Percentiles rank a stretch among this genome's conserved stretches.
phyloP scores from a whole-genome alignment of 805 yeast species.

The Kurtzmaniella cleridarum region DNA sequence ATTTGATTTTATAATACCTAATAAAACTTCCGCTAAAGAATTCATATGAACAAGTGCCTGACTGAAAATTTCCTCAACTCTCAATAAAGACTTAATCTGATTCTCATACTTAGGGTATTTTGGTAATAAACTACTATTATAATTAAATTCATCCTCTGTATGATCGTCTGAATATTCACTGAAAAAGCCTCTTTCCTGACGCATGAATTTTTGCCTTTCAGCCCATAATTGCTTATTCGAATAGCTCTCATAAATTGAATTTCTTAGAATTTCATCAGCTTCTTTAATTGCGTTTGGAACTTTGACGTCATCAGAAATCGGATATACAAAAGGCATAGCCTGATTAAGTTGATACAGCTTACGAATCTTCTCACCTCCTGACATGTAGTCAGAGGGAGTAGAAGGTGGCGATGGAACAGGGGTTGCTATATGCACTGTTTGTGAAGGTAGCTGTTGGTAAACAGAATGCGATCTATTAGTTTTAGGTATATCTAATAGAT shows the following conservation, averaged over 20 bases:
- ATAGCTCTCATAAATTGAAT: slow-evolving; percentile 60
- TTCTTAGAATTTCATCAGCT: slow-evolving; percentile 63
- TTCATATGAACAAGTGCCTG: slow-evolving; percentile 50
- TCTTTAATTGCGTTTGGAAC: slow-evolving; percentile 76
- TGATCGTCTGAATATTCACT: slow-evolving; percentile 14
- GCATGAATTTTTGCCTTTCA: slow-evolving; percentile 66
- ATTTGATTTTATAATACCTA: slow-evolving; percentile 59
- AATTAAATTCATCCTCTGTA: slow-evolving; percentile 20
- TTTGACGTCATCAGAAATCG: slow-evolving; percentile 34
- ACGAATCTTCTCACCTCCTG: slow-evolving; percentile 45
- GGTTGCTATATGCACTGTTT: slow-evolving; percentile 69
- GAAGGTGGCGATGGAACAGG: slow-evolving; percentile 82
- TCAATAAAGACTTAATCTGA: slow-evolving; percentile 38
- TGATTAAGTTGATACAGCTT: slow-evolving; percentile 61
- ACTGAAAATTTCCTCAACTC: slow-evolving; percentile 59
- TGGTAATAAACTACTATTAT: slow-evolving; percentile 14
- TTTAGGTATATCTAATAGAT: slow-evolving; percentile 53
- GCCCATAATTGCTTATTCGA: slow-evolving; percentile 66
- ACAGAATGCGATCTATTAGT: slow-evolving; percentile 42
- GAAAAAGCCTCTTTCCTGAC: slow-evolving; percentile 58
- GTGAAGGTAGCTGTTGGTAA: slow-evolving; percentile 44
- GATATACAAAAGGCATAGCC: slow-evolving; percentile 63
- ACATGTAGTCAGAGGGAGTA: slow-evolving; percentile 39
- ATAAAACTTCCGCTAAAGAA: slow-evolving; percentile 57
- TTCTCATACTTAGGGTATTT: slow-evolving; percentile 29